Conservation (phyloP, 768 basidiomycete genomes). For the Agrocybe pediades region DNA sequence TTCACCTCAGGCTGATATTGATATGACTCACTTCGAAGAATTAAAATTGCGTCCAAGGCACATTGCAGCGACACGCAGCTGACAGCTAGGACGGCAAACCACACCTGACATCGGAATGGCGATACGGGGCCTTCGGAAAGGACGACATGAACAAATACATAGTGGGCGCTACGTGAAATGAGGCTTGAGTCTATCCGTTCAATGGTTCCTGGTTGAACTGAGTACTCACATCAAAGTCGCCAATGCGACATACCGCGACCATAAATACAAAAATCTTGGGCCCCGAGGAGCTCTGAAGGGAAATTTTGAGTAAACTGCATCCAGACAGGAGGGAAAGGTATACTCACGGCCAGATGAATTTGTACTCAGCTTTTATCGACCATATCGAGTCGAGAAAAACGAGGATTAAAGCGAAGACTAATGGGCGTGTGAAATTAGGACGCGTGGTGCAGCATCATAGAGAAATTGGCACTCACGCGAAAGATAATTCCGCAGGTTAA, state of each 20-base stretch:
- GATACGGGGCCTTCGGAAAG: constrained; percentile 6
- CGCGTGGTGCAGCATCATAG: background rate
- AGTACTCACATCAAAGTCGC: constrained; percentile 2
- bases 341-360: constrained; percentile 8
- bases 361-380: background rate
- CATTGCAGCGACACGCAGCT: background rate
- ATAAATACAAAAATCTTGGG: constrained; percentile 5
- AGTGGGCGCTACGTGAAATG: constrained; percentile 1
- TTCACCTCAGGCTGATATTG: background rate
- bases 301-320: background rate
- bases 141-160: constrained; percentile 3
- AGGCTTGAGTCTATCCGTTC: background rate
- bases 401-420: background rate
- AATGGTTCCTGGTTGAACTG: background rate
- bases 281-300: background rate
- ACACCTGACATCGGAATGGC: background rate
- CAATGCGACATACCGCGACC: constrained; percentile 5
- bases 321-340: background rate
- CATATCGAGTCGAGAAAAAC: background rate
- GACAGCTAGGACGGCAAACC: constrained; percentile 4
- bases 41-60: constrained; percentile 3
- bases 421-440: background rate
- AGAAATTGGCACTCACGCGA: background rate
- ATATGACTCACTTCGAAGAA: constrained; percentile 7
- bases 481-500: background rate